A percentile compares a stretch with the other conserved stretches of the same genome.
phyloP scores from a whole-genome alignment of 768 basidiomycete species.

The Crucibulum laeve region DNA sequence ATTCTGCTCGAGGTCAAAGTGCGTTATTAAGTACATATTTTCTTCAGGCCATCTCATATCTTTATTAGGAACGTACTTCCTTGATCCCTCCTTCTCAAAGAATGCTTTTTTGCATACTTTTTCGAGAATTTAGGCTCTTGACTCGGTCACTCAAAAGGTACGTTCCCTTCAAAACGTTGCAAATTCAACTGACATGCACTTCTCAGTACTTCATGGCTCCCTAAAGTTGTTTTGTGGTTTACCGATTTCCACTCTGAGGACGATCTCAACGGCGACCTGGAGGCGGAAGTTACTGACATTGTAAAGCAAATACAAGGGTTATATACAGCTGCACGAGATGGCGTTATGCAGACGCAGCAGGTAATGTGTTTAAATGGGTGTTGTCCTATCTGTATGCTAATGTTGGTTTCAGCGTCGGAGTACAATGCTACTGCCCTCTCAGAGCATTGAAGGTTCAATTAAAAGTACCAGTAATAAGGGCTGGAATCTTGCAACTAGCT shows the following conservation, averaged over 20 bases:
- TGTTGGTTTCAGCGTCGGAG: constrained; percentile 11
- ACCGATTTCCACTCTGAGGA: constrained; percentile 28
- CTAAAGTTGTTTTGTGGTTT: constrained; percentile 40
- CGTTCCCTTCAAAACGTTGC: constrained; percentile 13
- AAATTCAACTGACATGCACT: background rate
- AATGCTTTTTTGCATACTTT: constrained; percentile 53
- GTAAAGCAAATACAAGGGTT: constrained; percentile 41
- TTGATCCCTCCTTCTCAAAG: constrained; percentile 54
- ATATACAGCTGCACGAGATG: constrained; percentile 48
- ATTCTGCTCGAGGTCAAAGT: constrained; percentile 59
- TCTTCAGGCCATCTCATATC: background rate
- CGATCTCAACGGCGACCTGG: constrained; percentile 31
- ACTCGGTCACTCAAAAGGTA: constrained; percentile 64
- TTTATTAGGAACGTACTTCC: constrained; percentile 45
- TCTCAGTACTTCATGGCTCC: constrained; percentile 42
- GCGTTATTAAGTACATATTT: constrained; percentile 3
- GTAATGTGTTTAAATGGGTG: constrained; percentile 22
- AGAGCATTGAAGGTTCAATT: background rate
- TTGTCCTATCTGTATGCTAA: background rate
- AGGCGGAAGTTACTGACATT: constrained; percentile 37
- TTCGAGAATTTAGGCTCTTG: constrained; percentile 60
- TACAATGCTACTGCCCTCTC: constrained; percentile 8
- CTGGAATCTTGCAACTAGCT: constrained; percentile 27
- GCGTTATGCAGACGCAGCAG: constrained; percentile 36
- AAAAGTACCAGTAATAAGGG: constrained; percentile 8